A percentile compares a stretch with the other conserved stretches of the same genome.
Evolutionary conservation across 768 basidiomycete genomes (phyloP).

Genomic region (Russula brevipes): DNA sequence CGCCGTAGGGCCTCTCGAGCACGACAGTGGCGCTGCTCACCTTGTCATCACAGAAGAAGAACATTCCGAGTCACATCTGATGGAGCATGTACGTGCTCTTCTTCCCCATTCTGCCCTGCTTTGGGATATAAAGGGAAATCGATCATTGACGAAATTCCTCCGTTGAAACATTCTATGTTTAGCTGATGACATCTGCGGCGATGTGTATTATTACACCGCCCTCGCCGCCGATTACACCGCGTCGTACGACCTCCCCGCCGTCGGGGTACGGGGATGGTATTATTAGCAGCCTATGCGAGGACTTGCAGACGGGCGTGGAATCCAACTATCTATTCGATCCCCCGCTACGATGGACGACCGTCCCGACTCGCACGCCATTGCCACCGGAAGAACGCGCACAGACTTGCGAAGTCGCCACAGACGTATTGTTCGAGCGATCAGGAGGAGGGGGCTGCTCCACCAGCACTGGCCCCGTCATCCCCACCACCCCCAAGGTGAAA

Average conservation of each 20-base stretch:
- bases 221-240: not conserved
- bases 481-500: conserved; percentile 9
- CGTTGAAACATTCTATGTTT: not conserved
- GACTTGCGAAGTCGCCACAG: conserved; percentile 13
- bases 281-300: not conserved
- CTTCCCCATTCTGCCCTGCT: not conserved
- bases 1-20: not conserved
- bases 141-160: not conserved
- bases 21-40: not conserved
- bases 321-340: conserved; percentile 8
- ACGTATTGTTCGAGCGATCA: conserved; percentile 13
- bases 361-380: not conserved
- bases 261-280: not conserved
- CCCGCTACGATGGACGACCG: not conserved
- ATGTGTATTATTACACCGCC: not conserved
- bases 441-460: not conserved
- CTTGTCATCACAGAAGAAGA: not conserved
- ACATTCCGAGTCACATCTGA: not conserved
- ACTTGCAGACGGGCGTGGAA: conserved; percentile 4
- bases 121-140: not conserved
- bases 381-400: conserved; percentile 1
- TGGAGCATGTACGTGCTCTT: not conserved
- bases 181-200: too few relatives aligned
- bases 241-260: not conserved
- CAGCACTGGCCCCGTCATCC: not conserved